Percentiles rank a stretch among this genome's conserved stretches.
These are phyloP conservation scores for Magnusiomyces sp. DNA, from an alignment of 1,139 yeast species.

Conservation along the genomic window DNA sequence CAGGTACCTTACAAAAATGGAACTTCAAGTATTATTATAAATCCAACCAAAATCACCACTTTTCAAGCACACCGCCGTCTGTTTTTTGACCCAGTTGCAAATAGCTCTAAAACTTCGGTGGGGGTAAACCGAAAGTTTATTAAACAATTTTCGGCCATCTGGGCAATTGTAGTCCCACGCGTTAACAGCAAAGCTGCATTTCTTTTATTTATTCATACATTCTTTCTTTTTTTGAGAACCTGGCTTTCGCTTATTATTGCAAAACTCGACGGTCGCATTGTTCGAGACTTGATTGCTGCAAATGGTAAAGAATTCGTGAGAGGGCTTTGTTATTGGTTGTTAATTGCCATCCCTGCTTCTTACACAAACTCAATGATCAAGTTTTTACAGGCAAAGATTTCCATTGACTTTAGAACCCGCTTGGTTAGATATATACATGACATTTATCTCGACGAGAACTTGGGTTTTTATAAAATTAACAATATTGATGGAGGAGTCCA, in stretches of 20 bases:
- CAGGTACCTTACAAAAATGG: slow-evolving; percentile 45
- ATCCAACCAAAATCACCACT: slow-evolving; percentile 50
- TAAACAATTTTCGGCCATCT: slow-evolving; percentile 64
- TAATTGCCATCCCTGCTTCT: slow-evolving; percentile 88
- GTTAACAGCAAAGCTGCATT: slow-evolving; percentile 60
- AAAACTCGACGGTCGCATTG: slow-evolving; percentile 85
- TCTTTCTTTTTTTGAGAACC: slow-evolving; percentile 71
- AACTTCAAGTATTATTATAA: slow-evolving; percentile 44
- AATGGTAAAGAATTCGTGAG: slow-evolving; percentile 66
- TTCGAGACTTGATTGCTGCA: slow-evolving; percentile 79
- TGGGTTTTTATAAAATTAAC: slow-evolving; percentile 70
- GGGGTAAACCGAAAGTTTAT: slow-evolving; percentile 52
- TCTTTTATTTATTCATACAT: slow-evolving; percentile 60
- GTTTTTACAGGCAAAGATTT: slow-evolving; percentile 65
- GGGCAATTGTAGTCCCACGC: slow-evolving; percentile 76
- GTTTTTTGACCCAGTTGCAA: slow-evolving; percentile 45
- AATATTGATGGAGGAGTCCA: slow-evolving; percentile 37
- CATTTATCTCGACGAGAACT: slow-evolving; percentile 68
- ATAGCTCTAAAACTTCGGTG: slow-evolving; percentile 30
- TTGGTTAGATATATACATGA: slow-evolving; percentile 84
- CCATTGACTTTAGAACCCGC: slow-evolving; percentile 78
- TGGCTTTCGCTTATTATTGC: slow-evolving; percentile 84
- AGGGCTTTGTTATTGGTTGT: slow-evolving; percentile 78
- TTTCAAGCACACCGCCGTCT: slow-evolving; percentile 63
- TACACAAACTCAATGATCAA: slow-evolving; percentile 89